Evolutionary conservation across 1,139 yeast genomes (phyloP), one percentile per base, ranked within the genome.

Genomic region (Candida pseudoviswanathii): DNA sequence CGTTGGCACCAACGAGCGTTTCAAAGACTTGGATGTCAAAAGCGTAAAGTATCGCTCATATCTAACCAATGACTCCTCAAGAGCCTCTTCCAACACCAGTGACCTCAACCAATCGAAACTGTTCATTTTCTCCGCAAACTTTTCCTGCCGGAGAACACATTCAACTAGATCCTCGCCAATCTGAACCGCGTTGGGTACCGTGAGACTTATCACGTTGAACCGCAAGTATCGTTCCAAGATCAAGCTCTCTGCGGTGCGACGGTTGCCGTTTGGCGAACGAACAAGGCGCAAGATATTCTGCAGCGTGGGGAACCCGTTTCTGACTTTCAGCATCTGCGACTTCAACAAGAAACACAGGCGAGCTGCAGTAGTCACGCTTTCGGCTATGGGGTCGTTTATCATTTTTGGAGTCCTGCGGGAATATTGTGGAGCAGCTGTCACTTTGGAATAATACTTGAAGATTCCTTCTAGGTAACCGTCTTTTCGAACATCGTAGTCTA

Each of bases 121-220:
- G 42, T 62, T 64, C 64, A 73, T 68, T 47, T 66, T 66, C 30
- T 57, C 62, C 6, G 63, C 60, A 50, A 72, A 73, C 16, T 60
- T 47, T 41, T 65, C 65, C 50, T 73, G 77, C 8, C 71, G 58
- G 16, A 60, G 22, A 7, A 70, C 68, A 45, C 68, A 64, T 0
- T 67, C 67, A 5, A 66, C 70, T 43, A 73, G 58, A 51, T 71
- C 71, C 46, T 65, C 67, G 32, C 59, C 60, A 45, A 63, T 52
- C 22, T 53, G 52, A 25, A 59, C 53, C 1, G 57, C 51, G 5
- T 51, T 50, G 3, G 51, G 48, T 16, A 57, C 48, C 4, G 69
- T 60, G 10, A 57, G 46, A 41, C 60, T 62, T 24, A 63, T 51
- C 46, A 63, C 53, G 50, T 63, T 64, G 58, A 57, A 54, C 26